Conservation (phyloP, 1,284 basidiomycete genomes). For the Anthracocystis setariae region DNA sequence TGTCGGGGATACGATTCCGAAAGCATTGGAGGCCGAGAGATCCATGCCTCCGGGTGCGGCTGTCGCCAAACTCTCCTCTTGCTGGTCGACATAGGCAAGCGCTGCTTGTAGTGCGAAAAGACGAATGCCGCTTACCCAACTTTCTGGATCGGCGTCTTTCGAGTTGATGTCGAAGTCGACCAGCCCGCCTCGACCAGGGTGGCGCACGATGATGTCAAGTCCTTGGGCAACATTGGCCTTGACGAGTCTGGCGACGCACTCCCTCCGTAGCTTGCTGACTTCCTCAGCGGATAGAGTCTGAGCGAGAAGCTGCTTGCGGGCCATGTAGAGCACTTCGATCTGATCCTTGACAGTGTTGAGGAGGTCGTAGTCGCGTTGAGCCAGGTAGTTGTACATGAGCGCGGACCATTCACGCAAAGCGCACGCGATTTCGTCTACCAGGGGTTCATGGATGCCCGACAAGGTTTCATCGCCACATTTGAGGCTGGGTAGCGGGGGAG, state of each 20-base stretch:
- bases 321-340: slow-evolving; percentile 89
- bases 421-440: slow-evolving; percentile 96
- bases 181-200: slow-evolving; percentile 87
- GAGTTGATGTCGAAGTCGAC: slow-evolving; percentile 71
- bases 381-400: slow-evolving; percentile 89
- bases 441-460: slow-evolving; percentile 75
- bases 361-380: slow-evolving; percentile 85
- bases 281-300: slow-evolving; percentile 89
- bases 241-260: slow-evolving; percentile 88
- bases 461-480: slow-evolving; percentile 70
- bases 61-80: slow-evolving; percentile 17
- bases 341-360: slow-evolving; percentile 88
- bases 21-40: slow-evolving; percentile 53
- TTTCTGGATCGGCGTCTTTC: slow-evolving; percentile 54
- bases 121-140: slow-evolving; percentile 63
- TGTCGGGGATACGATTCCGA: slow-evolving; percentile 52
- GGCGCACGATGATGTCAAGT: slow-evolving; percentile 92
- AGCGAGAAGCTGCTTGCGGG: slow-evolving; percentile 84
- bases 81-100: slow-evolving; percentile 65
- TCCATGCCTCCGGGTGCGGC: slow-evolving; percentile 46
- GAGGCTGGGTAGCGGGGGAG: slow-evolving; percentile 89
- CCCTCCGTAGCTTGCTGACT: slow-evolving; percentile 80
- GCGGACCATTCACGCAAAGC: slow-evolving; percentile 94
- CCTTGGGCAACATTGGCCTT: slow-evolving; percentile 90
- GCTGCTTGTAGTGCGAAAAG: slow-evolving; percentile 67